Conservation (phyloP, 2,329 filamentous ascomycete genomes). For the Raffaelea ambrosiae region DNA sequence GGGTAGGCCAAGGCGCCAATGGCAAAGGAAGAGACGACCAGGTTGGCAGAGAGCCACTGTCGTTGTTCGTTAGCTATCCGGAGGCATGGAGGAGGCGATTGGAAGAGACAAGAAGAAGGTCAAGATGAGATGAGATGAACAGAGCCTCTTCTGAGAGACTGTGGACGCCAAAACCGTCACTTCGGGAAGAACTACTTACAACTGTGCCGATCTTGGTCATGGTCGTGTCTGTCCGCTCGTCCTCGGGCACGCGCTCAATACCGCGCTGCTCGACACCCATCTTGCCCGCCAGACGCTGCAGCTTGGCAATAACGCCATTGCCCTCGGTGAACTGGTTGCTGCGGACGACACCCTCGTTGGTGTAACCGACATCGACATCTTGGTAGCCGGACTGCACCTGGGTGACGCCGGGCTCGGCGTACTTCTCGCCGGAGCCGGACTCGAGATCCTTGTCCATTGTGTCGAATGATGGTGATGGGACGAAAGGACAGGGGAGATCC, state of each 20-base stretch:
- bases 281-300: constrained; percentile 54
- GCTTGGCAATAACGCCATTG: constrained; percentile 17
- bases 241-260: constrained; percentile 64
- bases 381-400: background rate
- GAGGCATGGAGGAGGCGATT: background rate
- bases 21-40: constrained; percentile 69
- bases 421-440: constrained; percentile 7
- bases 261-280: constrained; percentile 65
- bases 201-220: constrained; percentile 63
- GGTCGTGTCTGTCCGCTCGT: constrained; percentile 58
- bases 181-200: constrained; percentile 39
- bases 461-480: no score
- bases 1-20: constrained; percentile 63
- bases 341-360: constrained; percentile 15
- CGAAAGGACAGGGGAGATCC: no score
- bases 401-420: constrained; percentile 7
- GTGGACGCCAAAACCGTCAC: no score
- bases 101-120: no score
- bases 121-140: background rate
- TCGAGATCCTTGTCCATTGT: constrained; percentile 4
- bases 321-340: constrained; percentile 14
- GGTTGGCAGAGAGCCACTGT: constrained; percentile 69
- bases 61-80: background rate
- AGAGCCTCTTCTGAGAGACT: no score
- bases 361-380: constrained; percentile 10